Percentiles rank a stretch among this genome's conserved stretches.
phyloP scores from a whole-genome alignment of 192 early-diverging fungal genomes.

The Rhizoclosmatium sp. region DNA sequence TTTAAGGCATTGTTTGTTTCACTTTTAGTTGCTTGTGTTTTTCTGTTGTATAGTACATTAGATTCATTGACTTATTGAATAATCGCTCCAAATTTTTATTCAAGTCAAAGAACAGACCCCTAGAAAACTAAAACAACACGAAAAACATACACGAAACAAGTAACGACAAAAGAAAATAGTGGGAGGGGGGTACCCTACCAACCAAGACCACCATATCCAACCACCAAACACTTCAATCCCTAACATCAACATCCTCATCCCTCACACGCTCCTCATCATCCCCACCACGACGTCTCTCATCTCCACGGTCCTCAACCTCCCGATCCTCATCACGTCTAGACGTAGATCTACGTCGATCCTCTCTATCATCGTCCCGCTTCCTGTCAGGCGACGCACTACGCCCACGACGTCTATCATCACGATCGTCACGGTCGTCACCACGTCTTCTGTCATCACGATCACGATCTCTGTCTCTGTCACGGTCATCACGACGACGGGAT shows the following conservation, averaged over 20 bases:
- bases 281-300: neutral
- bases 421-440: neutral
- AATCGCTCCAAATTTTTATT: too few species aligned
- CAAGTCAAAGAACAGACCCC: too few species aligned
- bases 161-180: too few species aligned
- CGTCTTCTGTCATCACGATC: constrained; percentile 2
- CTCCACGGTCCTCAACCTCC: neutral
- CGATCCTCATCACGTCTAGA: neutral
- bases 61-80: too few species aligned
- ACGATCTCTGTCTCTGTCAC: neutral
- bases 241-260: neutral
- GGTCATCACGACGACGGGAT: neutral
- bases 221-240: too few species aligned
- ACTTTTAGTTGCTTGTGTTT: too few species aligned
- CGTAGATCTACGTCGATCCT: neutral
- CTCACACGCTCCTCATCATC: neutral
- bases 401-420: constrained; percentile 3
- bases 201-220: too few species aligned
- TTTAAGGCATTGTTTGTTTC: too few species aligned
- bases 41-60: too few species aligned
- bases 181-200: too few species aligned
- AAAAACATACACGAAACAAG: too few species aligned
- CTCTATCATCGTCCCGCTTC: neutral
- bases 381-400: neutral
- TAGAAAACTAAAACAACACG: too few species aligned